These are phyloP conservation scores for Apiosordaria backusii DNA, from an alignment of 495 filamentous ascomycete genomes.

Conservation along the genomic window DNA sequence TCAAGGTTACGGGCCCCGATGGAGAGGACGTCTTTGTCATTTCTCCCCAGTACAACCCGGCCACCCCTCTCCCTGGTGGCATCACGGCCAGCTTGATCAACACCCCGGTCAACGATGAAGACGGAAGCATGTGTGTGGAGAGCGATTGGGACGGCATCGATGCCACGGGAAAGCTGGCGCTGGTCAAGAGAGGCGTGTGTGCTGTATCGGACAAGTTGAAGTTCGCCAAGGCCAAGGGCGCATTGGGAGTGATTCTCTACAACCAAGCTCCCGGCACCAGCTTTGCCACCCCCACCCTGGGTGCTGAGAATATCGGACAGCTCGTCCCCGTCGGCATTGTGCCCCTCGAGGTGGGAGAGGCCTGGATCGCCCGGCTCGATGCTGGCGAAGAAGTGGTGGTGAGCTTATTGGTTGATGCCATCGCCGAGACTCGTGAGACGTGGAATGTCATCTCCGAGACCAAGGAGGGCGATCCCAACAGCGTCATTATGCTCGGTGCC, in stretches of 20 bases:
- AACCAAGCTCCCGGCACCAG: conserved; percentile 56
- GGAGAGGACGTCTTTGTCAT: conserved; percentile 31
- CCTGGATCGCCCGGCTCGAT: conserved; percentile 41
- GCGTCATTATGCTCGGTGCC: conserved; percentile 60
- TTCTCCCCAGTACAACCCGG: conserved; percentile 29
- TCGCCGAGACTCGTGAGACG: conserved; percentile 46
- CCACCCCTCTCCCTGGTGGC: conserved; percentile 23
- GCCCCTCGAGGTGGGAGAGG: conserved; percentile 45
- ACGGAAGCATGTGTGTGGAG: conserved; percentile 36
- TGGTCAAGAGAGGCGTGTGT: conserved; percentile 61
- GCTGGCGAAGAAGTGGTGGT: conserved; percentile 30
- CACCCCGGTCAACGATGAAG: conserved; percentile 30
- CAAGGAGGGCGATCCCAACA: conserved; percentile 61
- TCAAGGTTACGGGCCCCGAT: conserved; percentile 27
- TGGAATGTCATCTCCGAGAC: conserved; percentile 66
- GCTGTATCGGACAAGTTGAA: conserved; percentile 57
- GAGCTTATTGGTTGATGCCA: conserved; percentile 35
- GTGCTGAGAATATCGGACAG: conserved; percentile 28
- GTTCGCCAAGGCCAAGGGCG: conserved; percentile 56
- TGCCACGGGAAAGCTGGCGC: conserved; percentile 55
- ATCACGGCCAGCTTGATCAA: conserved; percentile 23
- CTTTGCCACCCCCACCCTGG: conserved; percentile 46
- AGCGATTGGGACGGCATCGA: conserved; percentile 37
- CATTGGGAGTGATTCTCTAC: conserved; percentile 54
- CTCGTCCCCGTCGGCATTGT: conserved; percentile 33